These are phyloP conservation scores for Wilcoxina mikolae DNA, from an alignment of 495 filamentous ascomycete genomes.

Conservation along the genomic window DNA sequence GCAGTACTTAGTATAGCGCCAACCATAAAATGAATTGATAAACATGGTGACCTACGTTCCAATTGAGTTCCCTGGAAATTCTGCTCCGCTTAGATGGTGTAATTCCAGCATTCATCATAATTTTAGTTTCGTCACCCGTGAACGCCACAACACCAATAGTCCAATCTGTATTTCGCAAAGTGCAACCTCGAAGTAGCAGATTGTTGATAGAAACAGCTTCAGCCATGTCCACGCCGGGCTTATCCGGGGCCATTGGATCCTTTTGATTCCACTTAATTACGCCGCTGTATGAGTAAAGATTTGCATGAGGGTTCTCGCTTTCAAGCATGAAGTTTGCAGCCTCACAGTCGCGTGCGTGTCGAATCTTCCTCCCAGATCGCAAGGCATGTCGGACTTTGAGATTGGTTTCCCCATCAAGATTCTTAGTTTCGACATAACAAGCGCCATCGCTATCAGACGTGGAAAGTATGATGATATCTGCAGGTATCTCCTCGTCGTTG, in stretches of 20 bases:
- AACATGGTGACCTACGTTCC: slow-evolving; percentile 51
- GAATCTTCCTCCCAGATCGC: slow-evolving; percentile 65
- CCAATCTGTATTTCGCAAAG: slow-evolving; percentile 93
- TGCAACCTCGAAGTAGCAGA: slow-evolving; percentile 80
- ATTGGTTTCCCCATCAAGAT: slow-evolving; percentile 95
- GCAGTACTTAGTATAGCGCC: slow-evolving; percentile 7
- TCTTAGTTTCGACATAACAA: slow-evolving; percentile 97
- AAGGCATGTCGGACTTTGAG: slow-evolving; percentile 88
- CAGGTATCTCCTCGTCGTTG: slow-evolving; percentile 89
- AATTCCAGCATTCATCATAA: slow-evolving; percentile 96
- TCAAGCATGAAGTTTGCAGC: slow-evolving; percentile 73
- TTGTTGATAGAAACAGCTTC: slow-evolving; percentile 94
- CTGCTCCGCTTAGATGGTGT: slow-evolving; percentile 91
- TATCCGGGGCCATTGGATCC: slow-evolving; percentile 45
- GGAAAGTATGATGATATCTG: slow-evolving; percentile 87
- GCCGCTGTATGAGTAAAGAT: slow-evolving; percentile 84
- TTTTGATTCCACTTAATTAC: slow-evolving; percentile 75
- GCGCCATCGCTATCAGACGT: slow-evolving; percentile 90
- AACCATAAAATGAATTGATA: not conserved
- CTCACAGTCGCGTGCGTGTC: slow-evolving; percentile 87
- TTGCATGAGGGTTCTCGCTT: slow-evolving; percentile 81
- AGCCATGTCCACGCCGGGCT: slow-evolving; percentile 56
- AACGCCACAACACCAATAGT: slow-evolving; percentile 88
- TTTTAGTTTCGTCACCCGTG: slow-evolving; percentile 95
- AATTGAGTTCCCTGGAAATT: slow-evolving; percentile 84